Conservation (phyloP, 768 basidiomycete species). For the Boletus subcaerulescens region DNA sequence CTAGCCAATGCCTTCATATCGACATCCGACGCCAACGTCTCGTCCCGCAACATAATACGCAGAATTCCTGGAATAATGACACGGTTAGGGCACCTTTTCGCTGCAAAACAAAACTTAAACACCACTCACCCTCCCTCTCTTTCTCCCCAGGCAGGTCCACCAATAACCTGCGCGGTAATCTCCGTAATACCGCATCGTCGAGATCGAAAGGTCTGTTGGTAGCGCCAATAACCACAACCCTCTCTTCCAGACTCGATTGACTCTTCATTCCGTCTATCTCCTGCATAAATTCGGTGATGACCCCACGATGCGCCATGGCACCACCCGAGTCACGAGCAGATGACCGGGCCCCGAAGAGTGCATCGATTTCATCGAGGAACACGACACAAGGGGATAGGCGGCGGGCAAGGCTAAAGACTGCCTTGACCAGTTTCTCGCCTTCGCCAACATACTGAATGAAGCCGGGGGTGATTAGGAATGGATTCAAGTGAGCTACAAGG, state of each 20-base stretch:
- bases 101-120: not conserved
- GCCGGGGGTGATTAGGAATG: slow-evolving; percentile 2
- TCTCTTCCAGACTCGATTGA: slow-evolving; percentile 52
- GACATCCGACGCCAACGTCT: slow-evolving; percentile 63
- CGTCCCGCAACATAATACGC: slow-evolving; percentile 82
- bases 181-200: slow-evolving; percentile 88
- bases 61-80: slow-evolving; percentile 63
- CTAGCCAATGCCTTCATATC: slow-evolving; percentile 58
- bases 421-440: slow-evolving; percentile 86
- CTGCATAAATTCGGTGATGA: slow-evolving; percentile 92
- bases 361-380: slow-evolving; percentile 94
- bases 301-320: slow-evolving; percentile 78
- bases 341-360: slow-evolving; percentile 83
- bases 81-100: slow-evolving; percentile 2
- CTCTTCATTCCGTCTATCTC: slow-evolving; percentile 94
- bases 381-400: slow-evolving; percentile 87
- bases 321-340: slow-evolving; percentile 76
- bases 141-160: slow-evolving; percentile 86
- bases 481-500: not conserved
- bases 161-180: slow-evolving; percentile 80
- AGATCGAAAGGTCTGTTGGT: slow-evolving; percentile 91
- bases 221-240: slow-evolving; percentile 89
- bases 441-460: slow-evolving; percentile 74
- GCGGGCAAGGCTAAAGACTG: slow-evolving; percentile 85
- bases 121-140: slow-evolving; percentile 72